phyloP scores from a whole-genome alignment of 2,329 filamentous ascomycete genomes.

The Talaromyces marneffei region DNA sequence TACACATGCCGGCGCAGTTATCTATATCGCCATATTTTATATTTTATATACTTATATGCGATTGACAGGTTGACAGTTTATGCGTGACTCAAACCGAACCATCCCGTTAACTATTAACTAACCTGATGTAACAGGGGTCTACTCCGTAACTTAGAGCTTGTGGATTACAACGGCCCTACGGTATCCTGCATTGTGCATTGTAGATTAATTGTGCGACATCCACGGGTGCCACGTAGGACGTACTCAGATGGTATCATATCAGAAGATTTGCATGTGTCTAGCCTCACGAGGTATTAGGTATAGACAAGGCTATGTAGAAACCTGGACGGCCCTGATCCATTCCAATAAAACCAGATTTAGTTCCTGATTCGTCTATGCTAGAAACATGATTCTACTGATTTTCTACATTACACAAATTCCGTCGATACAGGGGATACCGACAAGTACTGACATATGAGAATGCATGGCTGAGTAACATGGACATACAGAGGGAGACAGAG shows the following conservation, averaged over 20 bases:
- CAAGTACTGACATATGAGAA: not conserved
- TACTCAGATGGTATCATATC: not conserved
- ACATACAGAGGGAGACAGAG: not conserved
- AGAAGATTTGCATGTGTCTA: not conserved
- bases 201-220: not conserved
- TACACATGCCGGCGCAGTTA: not conserved
- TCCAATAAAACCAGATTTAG: not conserved
- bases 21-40: not conserved
- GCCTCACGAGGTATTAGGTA: not conserved
- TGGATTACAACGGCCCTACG: not conserved
- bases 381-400: not conserved
- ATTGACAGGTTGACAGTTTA: not conserved
- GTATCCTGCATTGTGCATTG: not conserved
- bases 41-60: not conserved
- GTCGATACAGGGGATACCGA: not conserved
- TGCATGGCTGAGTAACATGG: not conserved
- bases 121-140: not conserved
- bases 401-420: not conserved
- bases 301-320: not conserved
- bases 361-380: not conserved
- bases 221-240: not conserved
- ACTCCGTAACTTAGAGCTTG: no score
- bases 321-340: not conserved
- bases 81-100: not conserved
- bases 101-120: not conserved